Conservation (phyloP, 495 filamentous ascomycete species). For the Penicillium lagena region DNA sequence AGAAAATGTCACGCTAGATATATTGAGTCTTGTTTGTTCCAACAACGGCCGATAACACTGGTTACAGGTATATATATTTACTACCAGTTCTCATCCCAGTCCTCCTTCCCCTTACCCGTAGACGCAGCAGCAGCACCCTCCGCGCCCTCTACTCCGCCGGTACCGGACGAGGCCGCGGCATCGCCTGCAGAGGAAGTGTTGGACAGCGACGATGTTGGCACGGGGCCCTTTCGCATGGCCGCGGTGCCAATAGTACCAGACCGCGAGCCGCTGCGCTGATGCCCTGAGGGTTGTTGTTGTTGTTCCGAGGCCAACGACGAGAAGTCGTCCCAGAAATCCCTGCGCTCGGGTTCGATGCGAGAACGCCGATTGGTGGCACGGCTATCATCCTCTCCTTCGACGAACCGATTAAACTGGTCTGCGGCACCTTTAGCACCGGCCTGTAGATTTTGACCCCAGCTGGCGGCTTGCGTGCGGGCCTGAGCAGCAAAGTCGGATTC, state of each 20-base stretch:
- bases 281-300: conserved; percentile 38
- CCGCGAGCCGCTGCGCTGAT: conserved; percentile 22
- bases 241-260: conserved; percentile 60
- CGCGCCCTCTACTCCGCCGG: conserved; percentile 22
- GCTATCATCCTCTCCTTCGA: conserved; percentile 55
- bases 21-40: too few relatives aligned
- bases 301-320: conserved; percentile 51
- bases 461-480: conserved; percentile 63
- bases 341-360: conserved; percentile 56
- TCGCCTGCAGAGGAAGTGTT: conserved; percentile 5
- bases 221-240: conserved; percentile 60
- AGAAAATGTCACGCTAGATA: not conserved
- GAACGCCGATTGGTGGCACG: conserved; percentile 2
- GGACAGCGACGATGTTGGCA: conserved; percentile 13
- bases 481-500: conserved; percentile 86
- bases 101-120: conserved; percentile 41
- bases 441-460: conserved; percentile 58
- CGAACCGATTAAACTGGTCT: conserved; percentile 74
- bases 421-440: conserved; percentile 63
- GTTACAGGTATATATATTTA: not conserved
- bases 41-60: not conserved
- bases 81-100: conserved; percentile 66
- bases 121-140: conserved; percentile 26
- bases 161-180: conserved; percentile 23
- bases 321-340: conserved; percentile 88